Evolutionary conservation across 768 basidiomycete genomes (phyloP).

Genomic region (Auricularia auricula-judae): DNA sequence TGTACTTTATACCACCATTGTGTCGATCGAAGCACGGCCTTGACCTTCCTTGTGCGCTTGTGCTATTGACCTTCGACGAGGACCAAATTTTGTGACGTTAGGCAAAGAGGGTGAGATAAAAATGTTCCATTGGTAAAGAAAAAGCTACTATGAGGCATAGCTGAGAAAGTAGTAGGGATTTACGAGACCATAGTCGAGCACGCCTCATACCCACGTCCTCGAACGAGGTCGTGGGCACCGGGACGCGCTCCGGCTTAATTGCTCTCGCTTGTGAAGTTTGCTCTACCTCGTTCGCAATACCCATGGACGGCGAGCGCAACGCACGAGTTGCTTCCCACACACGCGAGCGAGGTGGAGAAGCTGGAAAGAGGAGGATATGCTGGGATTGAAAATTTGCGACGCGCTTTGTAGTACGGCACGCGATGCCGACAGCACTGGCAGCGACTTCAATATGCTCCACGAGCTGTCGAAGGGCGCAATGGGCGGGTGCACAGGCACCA

Average conservation of each 20-base stretch:
- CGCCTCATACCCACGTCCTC: constrained; percentile 34
- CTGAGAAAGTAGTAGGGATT: not conserved
- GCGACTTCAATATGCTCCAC: not conserved
- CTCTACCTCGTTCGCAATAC: constrained; percentile 38
- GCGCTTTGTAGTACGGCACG: not conserved
- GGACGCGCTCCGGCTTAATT: constrained; percentile 76
- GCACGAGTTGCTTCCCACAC: constrained; percentile 42
- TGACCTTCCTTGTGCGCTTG: no score
- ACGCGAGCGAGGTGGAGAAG: constrained; percentile 12
- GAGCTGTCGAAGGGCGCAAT: no score
- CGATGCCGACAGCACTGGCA: no score
- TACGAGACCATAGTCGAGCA: constrained; percentile 60
- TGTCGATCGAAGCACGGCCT: no score
- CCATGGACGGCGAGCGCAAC: constrained; percentile 28
- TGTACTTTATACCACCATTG: no score
- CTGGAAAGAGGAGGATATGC: constrained; percentile 21
- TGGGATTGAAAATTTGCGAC: not conserved
- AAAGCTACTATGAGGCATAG: no score
- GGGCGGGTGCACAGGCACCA: no score
- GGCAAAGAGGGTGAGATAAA: no score
- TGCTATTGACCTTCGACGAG: no score
- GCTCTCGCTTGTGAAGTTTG: constrained; percentile 28
- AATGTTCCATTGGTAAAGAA: no score
- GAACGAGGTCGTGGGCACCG: constrained; percentile 26
- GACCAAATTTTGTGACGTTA: no score